Percentiles rank a stretch among this genome's conserved stretches.
phyloP scores from a whole-genome alignment of 2,329 filamentous ascomycete genomes.

The Sordariomycetes sp. region DNA sequence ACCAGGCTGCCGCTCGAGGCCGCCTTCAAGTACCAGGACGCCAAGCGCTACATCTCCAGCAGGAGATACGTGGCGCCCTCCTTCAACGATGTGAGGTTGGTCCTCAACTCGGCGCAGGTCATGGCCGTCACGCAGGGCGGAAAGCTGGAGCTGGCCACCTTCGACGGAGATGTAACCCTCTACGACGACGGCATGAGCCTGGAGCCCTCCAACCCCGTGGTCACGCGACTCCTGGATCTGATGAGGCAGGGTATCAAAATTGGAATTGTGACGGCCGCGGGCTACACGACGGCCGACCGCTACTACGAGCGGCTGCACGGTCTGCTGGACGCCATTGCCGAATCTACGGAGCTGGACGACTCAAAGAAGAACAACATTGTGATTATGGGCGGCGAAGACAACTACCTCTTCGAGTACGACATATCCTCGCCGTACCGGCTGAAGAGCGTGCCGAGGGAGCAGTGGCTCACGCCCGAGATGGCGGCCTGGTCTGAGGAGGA shows the following conservation, averaged over 20 bases:
- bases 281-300: conserved; percentile 77
- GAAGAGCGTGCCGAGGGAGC: conserved; percentile 51
- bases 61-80: conserved; percentile 89
- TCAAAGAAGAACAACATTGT: conserved; percentile 70
- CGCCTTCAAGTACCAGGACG: conserved; percentile 86
- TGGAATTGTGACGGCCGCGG: conserved; percentile 93
- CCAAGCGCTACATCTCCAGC: conserved; percentile 76
- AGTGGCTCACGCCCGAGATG: conserved; percentile 76
- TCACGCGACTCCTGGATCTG: conserved; percentile 58
- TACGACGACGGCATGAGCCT: conserved; percentile 85
- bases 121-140: conserved; percentile 83
- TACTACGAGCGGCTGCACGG: conserved; percentile 87
- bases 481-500: conserved; percentile 65
- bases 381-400: conserved; percentile 92
- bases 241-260: conserved; percentile 72
- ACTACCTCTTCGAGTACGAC: conserved; percentile 83
- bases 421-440: conserved; percentile 57
- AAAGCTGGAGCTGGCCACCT: conserved; percentile 77
- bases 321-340: conserved; percentile 68
- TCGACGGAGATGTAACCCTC: conserved; percentile 94
- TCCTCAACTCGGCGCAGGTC: conserved; percentile 89
- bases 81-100: conserved; percentile 91
- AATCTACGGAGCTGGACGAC: conserved; percentile 47
- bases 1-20: conserved; percentile 78
- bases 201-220: conserved; percentile 66